These are phyloP conservation scores for Stagonosporopsis chrysanthemi DNA, from an alignment of 2,329 filamentous ascomycete genomes.

Conservation along the genomic window DNA sequence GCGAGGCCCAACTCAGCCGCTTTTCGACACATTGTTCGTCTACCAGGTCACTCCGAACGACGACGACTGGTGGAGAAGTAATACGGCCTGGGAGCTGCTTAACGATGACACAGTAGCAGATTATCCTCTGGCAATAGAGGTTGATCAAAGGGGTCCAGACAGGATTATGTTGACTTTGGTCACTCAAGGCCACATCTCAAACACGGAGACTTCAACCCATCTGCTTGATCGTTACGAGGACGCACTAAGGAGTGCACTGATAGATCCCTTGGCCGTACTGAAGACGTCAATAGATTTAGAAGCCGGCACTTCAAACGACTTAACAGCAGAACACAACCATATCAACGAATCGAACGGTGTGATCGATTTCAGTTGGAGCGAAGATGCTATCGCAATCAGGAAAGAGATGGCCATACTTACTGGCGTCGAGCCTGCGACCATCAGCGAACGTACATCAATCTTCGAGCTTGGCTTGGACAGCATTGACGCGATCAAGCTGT, in stretches of 20 bases:
- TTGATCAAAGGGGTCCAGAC: conserved; percentile 61
- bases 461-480: conserved; percentile 89
- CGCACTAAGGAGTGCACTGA: conserved; percentile 48
- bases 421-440: conserved; percentile 57
- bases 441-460: conserved; percentile 70
- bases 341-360: not conserved
- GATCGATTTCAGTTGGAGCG: conserved; percentile 65
- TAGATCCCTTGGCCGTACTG: conserved; percentile 39
- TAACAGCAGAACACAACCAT: not conserved
- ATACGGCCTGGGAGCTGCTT: conserved; percentile 61
- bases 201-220: conserved; percentile 42
- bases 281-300: conserved; percentile 22
- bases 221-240: conserved; percentile 56
- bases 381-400: conserved; percentile 62
- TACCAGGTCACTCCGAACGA: conserved; percentile 66
- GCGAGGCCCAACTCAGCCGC: conserved; percentile 57
- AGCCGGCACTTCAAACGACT: not conserved
- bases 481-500: conserved; percentile 87
- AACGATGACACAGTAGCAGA: conserved; percentile 61
- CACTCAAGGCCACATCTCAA: conserved; percentile 58
- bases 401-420: conserved; percentile 70
- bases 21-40: conserved; percentile 82
- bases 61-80: conserved; percentile 26
- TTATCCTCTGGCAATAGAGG: conserved; percentile 81
- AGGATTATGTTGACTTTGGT: conserved; percentile 66